A percentile compares a stretch with the other conserved stretches of the same genome.
These are phyloP conservation scores for Emiliania huxleyi DNA, from an alignment of 78 protist species.

Conservation along the genomic window DNA sequence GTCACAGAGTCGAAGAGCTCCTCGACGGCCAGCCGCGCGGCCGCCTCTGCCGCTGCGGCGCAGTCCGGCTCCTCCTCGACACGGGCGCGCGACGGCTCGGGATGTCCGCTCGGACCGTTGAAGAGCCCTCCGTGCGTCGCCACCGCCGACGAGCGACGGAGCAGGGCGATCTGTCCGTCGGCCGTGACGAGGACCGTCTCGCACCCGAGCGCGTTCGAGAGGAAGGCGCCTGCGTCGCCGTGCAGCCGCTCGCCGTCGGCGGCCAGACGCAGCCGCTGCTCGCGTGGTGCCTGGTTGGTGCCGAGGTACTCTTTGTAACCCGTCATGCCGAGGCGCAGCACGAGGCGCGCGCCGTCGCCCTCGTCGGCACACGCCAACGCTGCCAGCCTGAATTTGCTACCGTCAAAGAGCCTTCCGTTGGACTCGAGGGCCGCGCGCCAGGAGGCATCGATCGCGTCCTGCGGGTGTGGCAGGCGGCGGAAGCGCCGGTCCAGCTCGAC, in stretches of 20 bases:
- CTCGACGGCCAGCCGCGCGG: neutral
- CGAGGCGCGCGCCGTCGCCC: neutral
- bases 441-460: neutral
- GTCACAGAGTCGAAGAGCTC: neutral
- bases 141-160: neutral
- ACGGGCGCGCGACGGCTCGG: constrained; percentile 17
- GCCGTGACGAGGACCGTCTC: constrained; percentile 12
- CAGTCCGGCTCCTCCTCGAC: neutral
- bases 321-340: neutral
- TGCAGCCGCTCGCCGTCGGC: neutral
- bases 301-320: neutral
- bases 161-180: neutral
- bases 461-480: no score
- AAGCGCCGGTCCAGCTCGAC: no score
- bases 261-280: neutral
- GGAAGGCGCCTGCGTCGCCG: neutral
- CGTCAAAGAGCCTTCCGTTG: neutral
- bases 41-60: neutral
- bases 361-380: neutral
- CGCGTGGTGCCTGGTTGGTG: neutral
- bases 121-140: neutral
- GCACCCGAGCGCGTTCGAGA: constrained; percentile 32
- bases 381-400: neutral
- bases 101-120: constrained; percentile 36
- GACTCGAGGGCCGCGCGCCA: neutral